phyloP scores from a whole-genome alignment of 139 green algal genomes.

The Micromonas commoda region DNA sequence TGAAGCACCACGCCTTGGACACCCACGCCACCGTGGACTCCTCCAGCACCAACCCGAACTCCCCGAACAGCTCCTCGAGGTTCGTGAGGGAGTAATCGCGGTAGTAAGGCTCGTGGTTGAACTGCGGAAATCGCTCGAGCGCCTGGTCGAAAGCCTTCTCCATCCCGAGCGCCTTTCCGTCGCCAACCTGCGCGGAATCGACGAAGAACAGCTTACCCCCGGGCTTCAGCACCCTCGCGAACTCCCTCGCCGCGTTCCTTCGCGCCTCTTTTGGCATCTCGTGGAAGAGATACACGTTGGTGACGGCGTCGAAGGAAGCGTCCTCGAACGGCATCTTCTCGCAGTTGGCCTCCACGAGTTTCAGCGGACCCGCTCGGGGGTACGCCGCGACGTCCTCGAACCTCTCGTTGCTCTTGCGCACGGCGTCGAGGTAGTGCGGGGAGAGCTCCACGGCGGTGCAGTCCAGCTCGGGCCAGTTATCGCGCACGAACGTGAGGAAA shows the following conservation, averaged over 20 bases:
- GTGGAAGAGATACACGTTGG: slow-evolving; percentile 77
- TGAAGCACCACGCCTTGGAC: slow-evolving; percentile 13
- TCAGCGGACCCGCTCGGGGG: background rate
- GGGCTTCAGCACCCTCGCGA: slow-evolving; percentile 69
- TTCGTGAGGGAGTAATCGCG: slow-evolving; percentile 2
- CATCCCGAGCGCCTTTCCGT: slow-evolving; percentile 19
- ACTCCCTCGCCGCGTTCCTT: slow-evolving; percentile 44
- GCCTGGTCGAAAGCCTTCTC: slow-evolving; percentile 19
- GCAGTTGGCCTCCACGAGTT: slow-evolving; percentile 30
- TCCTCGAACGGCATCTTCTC: slow-evolving; percentile 59
- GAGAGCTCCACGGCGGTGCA: slow-evolving; percentile 63
- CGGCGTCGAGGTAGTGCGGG: slow-evolving; percentile 74
- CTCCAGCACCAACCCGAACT: slow-evolving; percentile 8
- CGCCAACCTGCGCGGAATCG: slow-evolving; percentile 17
- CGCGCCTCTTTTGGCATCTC: slow-evolving; percentile 63
- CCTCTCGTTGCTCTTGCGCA: slow-evolving; percentile 45
- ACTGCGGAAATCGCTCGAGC: slow-evolving; percentile 14
- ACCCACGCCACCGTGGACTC: slow-evolving; percentile 15
- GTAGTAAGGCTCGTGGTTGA: slow-evolving; percentile 33
- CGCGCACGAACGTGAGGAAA: slow-evolving; percentile 67
- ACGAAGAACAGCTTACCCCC: slow-evolving; percentile 48
- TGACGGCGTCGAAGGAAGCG: slow-evolving; percentile 54
- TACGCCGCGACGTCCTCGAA: slow-evolving; percentile 6
- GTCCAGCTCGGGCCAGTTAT: slow-evolving; percentile 26
- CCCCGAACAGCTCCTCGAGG: slow-evolving; percentile 18